Base-by-base conservation (phyloP, 1,139 yeast species). In the Diutina rugosa region DNA sequence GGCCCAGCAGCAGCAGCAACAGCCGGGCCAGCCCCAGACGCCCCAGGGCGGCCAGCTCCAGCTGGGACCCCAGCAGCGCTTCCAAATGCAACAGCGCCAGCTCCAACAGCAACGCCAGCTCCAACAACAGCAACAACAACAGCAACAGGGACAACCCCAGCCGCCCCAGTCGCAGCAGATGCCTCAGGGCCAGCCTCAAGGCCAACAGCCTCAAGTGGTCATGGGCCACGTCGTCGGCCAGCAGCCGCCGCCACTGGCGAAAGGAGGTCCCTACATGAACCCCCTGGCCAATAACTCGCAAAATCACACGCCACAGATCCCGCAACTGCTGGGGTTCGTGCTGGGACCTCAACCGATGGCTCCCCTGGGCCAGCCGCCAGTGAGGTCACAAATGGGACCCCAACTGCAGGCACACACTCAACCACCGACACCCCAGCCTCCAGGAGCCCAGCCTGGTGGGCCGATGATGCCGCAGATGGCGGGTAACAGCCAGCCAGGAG, bases 31-130 rank as follows among this genome's bases (percentile, higher is more conserved):
- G 45, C 56, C 16, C 41, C 71, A 66, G 46, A 68, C 72, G 1
- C 74, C 72, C 0, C 73, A 66, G 26, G 35, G 12, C 32, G 45
- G 21, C 44, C 56, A 55, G 41, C 52, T 7, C 35, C 56, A 32
- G 46, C 46, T 14, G 18, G 49, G 32, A 44, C 57, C 35, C 4
- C 46, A 44, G 18, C 55, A 41, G n/a, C 49, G 16, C 16, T 28
- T 10, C 21, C 52, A 55, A 47, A 32, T 16, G 41, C 56, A 46
- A 30, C 51, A 35, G 48, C 30, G 21, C 30, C 53, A 53, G 41
- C 29, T 14, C 41, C 38, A 12, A 18, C 38, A 18, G 21, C 55
- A 35, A 26, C 18, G 32, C 53, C 49, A 38, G 30, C 48, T 14
- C 3, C 28, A 10, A 4, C 49, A 18, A 18, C 49, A 46, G 26